These are phyloP conservation scores for Xylariales sp. DNA, from an alignment of 2,329 filamentous ascomycete genomes.

Conservation along the genomic window DNA sequence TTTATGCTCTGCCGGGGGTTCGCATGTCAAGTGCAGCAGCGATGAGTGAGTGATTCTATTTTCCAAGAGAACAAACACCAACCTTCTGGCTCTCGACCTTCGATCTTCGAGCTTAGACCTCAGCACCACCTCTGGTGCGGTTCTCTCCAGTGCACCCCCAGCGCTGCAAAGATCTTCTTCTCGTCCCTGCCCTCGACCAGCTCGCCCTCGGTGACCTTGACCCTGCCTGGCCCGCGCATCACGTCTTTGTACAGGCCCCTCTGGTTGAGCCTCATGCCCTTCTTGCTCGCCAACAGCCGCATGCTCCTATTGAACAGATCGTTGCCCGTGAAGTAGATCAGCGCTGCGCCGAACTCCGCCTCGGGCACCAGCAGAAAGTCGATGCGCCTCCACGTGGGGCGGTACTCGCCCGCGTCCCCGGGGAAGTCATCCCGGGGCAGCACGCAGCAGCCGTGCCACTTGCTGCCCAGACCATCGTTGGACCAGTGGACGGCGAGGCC, in stretches of 20 bases:
- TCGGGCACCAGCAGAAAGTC: conserved; percentile 82
- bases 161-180: conserved; percentile 71
- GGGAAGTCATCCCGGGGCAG: conserved; percentile 44
- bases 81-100: background rate
- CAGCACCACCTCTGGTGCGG: conserved; percentile 73
- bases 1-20: too few species aligned
- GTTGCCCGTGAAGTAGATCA: conserved; percentile 95
- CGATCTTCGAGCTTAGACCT: conserved; percentile 12
- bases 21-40: too few species aligned
- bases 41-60: too few species aligned
- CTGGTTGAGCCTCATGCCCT: conserved; percentile 82
- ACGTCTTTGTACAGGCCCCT: conserved; percentile 71
- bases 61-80: too few species aligned
- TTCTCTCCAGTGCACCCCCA: conserved; percentile 82
- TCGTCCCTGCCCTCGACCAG: conserved; percentile 73
- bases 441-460: conserved; percentile 85
- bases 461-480: conserved; percentile 52
- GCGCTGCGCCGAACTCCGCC: conserved; percentile 72
- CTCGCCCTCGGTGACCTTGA: conserved; percentile 62
- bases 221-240: conserved; percentile 51
- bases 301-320: conserved; percentile 92
- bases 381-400: conserved; percentile 68
- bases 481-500: conserved; percentile 63
- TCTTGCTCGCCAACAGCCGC: conserved; percentile 72
- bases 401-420: conserved; percentile 19